A percentile compares a stretch with the other conserved stretches of the same genome.
These are phyloP conservation scores for Obelidium mucronatum DNA, from an alignment of 192 early-diverging fungal species.

Conservation along the genomic window DNA sequence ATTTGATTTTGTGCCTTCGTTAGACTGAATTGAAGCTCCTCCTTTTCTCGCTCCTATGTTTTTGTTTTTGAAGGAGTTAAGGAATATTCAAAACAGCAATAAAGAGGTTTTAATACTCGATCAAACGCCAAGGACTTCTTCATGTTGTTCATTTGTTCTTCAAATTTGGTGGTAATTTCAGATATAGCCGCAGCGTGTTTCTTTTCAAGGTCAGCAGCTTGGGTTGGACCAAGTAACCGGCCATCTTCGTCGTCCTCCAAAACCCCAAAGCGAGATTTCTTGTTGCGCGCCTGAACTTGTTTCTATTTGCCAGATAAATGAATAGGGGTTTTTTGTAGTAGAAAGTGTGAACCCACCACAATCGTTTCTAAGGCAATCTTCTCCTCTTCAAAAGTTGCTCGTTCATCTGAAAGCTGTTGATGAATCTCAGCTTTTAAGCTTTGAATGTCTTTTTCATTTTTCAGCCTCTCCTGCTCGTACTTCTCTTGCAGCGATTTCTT, in stretches of 20 bases:
- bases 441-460: slow-evolving; percentile 43
- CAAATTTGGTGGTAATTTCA: slow-evolving; percentile 15
- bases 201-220: slow-evolving; percentile 11
- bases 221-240: neutral
- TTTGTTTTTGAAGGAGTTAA: neutral
- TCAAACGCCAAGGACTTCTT: slow-evolving; percentile 22
- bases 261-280: slow-evolving; percentile 26
- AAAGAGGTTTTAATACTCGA: neutral
- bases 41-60: slow-evolving; percentile 27
- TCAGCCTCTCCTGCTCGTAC: slow-evolving; percentile 42
- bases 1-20: slow-evolving; percentile 29
- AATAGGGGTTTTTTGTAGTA: too few species aligned
- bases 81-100: neutral
- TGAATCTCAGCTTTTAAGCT: slow-evolving; percentile 31
- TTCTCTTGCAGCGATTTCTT: slow-evolving; percentile 35
- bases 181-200: slow-evolving; percentile 6
- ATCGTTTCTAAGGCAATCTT: slow-evolving; percentile 18
- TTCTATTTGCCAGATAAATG: neutral
- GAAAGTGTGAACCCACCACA: slow-evolving; percentile 7
- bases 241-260: slow-evolving; percentile 42
- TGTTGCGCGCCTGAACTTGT: slow-evolving; percentile 1
- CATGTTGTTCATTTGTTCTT: slow-evolving; percentile 33
- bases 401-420: slow-evolving; percentile 43
- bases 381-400: slow-evolving; percentile 34
- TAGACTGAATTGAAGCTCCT: slow-evolving; percentile 30